A percentile compares a stretch with the other conserved stretches of the same genome.
phyloP scores from a whole-genome alignment of 2,329 filamentous ascomycete species.

The Aureobasidium sp. region DNA sequence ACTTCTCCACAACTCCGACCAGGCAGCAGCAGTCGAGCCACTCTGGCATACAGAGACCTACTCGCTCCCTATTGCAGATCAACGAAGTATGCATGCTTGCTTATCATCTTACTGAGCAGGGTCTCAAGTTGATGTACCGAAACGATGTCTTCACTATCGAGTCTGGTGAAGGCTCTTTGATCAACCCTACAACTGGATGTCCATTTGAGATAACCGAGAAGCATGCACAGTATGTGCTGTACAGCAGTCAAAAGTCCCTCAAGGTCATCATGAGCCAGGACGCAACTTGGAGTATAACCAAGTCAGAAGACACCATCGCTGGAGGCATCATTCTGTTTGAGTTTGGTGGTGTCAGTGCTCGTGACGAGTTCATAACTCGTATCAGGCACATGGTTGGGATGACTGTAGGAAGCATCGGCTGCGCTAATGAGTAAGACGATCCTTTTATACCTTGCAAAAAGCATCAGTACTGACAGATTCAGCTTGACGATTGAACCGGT shows the following conservation, averaged over 20 bases:
- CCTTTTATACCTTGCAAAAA: not conserved
- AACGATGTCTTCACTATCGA: not conserved
- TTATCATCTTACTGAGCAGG: not conserved
- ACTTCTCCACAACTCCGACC: not conserved
- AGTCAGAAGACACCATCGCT: not conserved
- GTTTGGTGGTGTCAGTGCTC: not conserved
- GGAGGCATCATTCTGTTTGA: conserved; percentile 1
- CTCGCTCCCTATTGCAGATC: not conserved
- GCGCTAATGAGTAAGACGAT: not conserved
- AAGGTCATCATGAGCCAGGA: not conserved
- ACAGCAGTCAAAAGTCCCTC: not conserved
- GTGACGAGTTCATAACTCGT: not conserved
- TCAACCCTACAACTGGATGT: not conserved
- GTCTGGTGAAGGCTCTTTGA: not conserved
- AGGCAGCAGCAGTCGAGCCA: not conserved
- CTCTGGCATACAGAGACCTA: not conserved
- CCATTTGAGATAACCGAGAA: not conserved
- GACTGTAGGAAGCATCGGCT: not conserved
- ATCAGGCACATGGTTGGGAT: not conserved
- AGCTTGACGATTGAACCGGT: not conserved
- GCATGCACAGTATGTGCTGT: not conserved
- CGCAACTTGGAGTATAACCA: not conserved
- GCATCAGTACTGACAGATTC: not conserved
- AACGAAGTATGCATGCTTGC: not conserved
- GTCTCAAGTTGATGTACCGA: not conserved